These are phyloP conservation scores for Penicillium palitans DNA, from an alignment of 2,329 filamentous ascomycete species.

Conservation along the genomic window DNA sequence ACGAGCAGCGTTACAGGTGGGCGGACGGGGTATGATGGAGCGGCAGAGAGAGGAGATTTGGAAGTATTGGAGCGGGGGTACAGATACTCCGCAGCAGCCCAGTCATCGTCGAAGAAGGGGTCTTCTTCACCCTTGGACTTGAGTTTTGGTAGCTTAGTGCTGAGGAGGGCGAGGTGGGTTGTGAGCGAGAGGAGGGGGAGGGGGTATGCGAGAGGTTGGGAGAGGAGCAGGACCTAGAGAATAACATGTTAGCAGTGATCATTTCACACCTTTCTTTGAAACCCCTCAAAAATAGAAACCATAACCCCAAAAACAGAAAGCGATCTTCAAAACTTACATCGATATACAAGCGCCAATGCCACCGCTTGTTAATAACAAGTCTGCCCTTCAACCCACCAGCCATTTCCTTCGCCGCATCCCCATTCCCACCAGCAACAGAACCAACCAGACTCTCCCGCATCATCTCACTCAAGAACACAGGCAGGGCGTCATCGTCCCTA, in stretches of 20 bases:
- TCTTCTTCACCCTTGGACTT: slow-evolving; percentile 93
- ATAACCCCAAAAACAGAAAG: not conserved
- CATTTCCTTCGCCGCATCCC: slow-evolving; percentile 61
- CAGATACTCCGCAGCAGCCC: slow-evolving; percentile 77
- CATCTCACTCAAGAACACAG: slow-evolving; percentile 85
- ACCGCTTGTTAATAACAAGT: slow-evolving; percentile 83
- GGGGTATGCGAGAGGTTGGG: slow-evolving; percentile 88
- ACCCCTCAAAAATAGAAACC: not conserved
- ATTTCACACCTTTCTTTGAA: not conserved
- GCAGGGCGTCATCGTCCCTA: slow-evolving; percentile 86
- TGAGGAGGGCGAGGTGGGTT: slow-evolving; percentile 87
- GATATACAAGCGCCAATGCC: slow-evolving; percentile 95
- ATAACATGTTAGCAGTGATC: slow-evolving; percentile 9
- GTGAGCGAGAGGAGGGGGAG: slow-evolving; percentile 90
- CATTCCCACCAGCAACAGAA: slow-evolving; percentile 69
- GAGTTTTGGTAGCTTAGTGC: slow-evolving; percentile 78
- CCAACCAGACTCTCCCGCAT: slow-evolving; percentile 78
- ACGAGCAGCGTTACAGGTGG: slow-evolving; percentile 91
- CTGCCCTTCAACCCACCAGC: slow-evolving; percentile 66
- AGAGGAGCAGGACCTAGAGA: slow-evolving; percentile 80
- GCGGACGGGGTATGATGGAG: slow-evolving; percentile 45
- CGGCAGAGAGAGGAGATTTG: slow-evolving; percentile 15
- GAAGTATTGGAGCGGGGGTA: slow-evolving; percentile 58
- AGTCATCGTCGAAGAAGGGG: slow-evolving; percentile 96
- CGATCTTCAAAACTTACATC: slow-evolving; percentile 60